Conservation (phyloP, 176 grass and related monocot species). For the Zoysia japonica region DNA sequence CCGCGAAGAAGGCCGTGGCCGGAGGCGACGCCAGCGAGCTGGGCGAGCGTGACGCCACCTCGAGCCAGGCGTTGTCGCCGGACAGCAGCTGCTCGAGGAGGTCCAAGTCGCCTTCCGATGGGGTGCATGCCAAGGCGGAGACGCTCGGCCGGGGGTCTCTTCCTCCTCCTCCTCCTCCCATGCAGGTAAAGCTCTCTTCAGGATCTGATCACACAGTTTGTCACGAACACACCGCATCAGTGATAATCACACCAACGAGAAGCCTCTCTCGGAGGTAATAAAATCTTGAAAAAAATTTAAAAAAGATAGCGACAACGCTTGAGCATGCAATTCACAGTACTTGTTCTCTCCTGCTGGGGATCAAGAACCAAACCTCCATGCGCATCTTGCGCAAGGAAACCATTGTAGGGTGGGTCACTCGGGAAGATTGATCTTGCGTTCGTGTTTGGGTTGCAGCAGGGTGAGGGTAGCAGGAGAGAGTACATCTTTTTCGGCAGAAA, state of each 20-base stretch:
- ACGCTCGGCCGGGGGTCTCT: constrained; percentile 42
- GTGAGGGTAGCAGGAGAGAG: constrained; percentile 26
- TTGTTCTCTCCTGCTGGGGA: constrained; percentile 41
- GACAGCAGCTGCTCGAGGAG: constrained; percentile 81
- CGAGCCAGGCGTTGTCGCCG: constrained; percentile 63
- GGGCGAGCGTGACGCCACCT: constrained; percentile 48
- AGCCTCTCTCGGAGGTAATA: not conserved
- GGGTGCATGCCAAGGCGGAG: constrained; percentile 32
- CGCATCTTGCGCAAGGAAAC: constrained; percentile 39
- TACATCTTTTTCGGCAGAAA: constrained; percentile 58
- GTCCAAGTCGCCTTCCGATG: constrained; percentile 71
- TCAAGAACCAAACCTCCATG: constrained; percentile 36
- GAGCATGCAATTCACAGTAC: constrained; percentile 29
- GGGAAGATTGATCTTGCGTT: constrained; percentile 27
- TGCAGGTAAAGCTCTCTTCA: constrained; percentile 54
- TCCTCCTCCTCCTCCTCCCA: constrained; percentile 63
- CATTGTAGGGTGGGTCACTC: constrained; percentile 7
- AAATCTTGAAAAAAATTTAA: constrained; percentile 5
- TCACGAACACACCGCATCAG: constrained; percentile 39
- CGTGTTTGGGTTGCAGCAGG: constrained; percentile 24
- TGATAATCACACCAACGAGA: not conserved
- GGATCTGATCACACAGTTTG: constrained; percentile 52
- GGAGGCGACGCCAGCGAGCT: constrained; percentile 49
- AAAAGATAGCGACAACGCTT: constrained; percentile 23
- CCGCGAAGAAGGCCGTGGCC: constrained; percentile 37